Evolutionary conservation across 257 asterid species (phyloP), one percentile per base, ranked within the genome.

Genomic region (Cruciata laevipes): DNA sequence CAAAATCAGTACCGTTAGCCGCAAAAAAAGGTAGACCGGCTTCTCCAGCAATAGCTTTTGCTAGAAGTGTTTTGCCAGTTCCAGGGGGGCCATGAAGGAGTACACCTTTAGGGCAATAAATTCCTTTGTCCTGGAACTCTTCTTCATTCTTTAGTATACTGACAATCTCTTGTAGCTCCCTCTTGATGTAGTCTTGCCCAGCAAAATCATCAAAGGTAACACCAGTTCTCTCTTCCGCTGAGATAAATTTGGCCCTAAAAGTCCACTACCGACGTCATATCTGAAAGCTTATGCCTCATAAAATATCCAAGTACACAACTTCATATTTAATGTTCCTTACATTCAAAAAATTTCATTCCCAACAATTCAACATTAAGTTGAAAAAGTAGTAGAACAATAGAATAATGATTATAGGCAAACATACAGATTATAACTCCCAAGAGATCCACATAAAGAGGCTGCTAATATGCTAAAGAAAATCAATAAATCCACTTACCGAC

Each of bases 31-130:
- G 99, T 76, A 93, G 95, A 13, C 99, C 99, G 42, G 99, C 99
- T 82, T 93, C 99, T 56, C 99, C 99, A 79, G 99, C 99, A 75
- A 93, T 93, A 68, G 99, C 99, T 84, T 90, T 93, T 65, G 99
- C 99, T 49, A 93, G 86, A 82, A 93, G 97, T 69, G 99, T 93
- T 88, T 93, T 93, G 74, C 99, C 99, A 78, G 99, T 93, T 70
- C 99, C 99, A 66, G 99, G 99, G 74, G 99, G 99, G 62, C 99
- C 99, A 77, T 93, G 95, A 61, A 93, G 95, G 38, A 93, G 99
- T 79, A 93, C 99, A 52, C 99, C 99, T 84, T 88, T 93, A 55
- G 99, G 99, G 83, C 99, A 93, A 74, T 93, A 93, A 73, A 93
- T 93, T 56, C 99, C 99, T 81, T 87, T 90, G 71, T 84, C 83